Conservation (phyloP, 2,329 filamentous ascomycete genomes). For the Stromatinia cepivora region DNA sequence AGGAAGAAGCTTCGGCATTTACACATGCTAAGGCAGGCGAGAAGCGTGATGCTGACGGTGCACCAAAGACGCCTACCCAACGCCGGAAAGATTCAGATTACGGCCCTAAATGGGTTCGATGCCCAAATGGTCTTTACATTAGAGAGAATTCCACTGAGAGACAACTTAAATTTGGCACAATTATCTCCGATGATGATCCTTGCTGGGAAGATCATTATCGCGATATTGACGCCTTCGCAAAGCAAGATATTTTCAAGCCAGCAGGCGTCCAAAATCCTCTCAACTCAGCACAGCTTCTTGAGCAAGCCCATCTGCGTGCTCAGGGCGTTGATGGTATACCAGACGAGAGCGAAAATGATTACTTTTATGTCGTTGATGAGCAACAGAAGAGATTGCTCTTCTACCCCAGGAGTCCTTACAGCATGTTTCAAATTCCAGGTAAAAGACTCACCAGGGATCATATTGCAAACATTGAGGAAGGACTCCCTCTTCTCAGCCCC, state of each 20-base stretch:
- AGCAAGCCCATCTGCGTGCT: background rate
- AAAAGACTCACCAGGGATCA: background rate
- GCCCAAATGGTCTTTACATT: slow-evolving; percentile 1
- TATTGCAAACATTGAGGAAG: background rate
- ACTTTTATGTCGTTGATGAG: background rate
- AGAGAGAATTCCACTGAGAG: background rate
- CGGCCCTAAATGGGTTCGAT: background rate
- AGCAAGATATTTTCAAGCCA: slow-evolving; percentile 9
- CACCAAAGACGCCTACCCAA: background rate
- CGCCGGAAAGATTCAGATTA: background rate
- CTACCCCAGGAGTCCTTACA: slow-evolving; percentile 3
- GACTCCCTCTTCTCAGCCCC: slow-evolving; percentile 5
- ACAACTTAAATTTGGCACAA: background rate
- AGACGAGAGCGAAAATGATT: slow-evolving; percentile 7
- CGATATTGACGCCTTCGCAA: background rate
- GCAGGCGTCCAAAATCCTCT: slow-evolving; percentile 16
- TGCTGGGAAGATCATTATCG: background rate
- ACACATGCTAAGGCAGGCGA: slow-evolving; percentile 7
- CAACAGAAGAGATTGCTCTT: background rate
- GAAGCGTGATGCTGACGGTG: slow-evolving; percentile 2
- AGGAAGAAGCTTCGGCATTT: background rate
- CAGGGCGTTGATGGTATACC: background rate
- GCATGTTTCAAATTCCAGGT: background rate
- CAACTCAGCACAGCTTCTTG: slow-evolving; percentile 10
- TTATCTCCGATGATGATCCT: background rate